Conservation (phyloP, 208 protist genomes). For the Trypanosoma theileri region DNA sequence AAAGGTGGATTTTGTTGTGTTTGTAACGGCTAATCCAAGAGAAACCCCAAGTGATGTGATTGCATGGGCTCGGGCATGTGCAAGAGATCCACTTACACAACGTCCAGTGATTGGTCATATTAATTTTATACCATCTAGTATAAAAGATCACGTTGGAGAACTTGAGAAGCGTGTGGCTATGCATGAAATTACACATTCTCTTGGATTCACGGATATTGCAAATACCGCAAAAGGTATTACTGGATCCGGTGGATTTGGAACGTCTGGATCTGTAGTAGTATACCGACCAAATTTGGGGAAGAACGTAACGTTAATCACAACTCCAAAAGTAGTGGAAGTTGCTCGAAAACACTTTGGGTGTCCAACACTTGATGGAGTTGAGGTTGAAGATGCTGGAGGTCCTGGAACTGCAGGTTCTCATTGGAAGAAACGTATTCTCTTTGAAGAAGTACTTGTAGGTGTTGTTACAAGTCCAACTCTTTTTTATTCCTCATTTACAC, state of each 20-base stretch:
- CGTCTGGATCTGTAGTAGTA: constrained; percentile 26
- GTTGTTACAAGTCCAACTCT: constrained; percentile 32
- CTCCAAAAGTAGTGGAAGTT: constrained; percentile 42
- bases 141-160: constrained; percentile 13
- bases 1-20: constrained; percentile 59
- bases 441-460: constrained; percentile 50
- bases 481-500: constrained; percentile 53
- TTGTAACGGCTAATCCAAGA: constrained; percentile 38
- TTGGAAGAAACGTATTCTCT: constrained; percentile 68
- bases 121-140: constrained; percentile 56
- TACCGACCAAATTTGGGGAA: constrained; percentile 32
- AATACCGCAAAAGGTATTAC: constrained; percentile 20
- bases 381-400: constrained; percentile 53
- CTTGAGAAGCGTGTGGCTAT: constrained; percentile 28
- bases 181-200: constrained; percentile 65
- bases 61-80: constrained; percentile 43
- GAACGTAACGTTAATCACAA: constrained; percentile 32
- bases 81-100: constrained; percentile 11
- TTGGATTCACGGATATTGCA: constrained; percentile 46
- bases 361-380: constrained; percentile 48
- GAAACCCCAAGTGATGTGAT: constrained; percentile 5
- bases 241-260: constrained; percentile 16
- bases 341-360: constrained; percentile 56
- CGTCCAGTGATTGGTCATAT: constrained; percentile 55
- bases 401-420: constrained; percentile 53